Base-by-base conservation (phyloP, 352 stramenopile genomes). In the Phytophthora cactorum region DNA sequence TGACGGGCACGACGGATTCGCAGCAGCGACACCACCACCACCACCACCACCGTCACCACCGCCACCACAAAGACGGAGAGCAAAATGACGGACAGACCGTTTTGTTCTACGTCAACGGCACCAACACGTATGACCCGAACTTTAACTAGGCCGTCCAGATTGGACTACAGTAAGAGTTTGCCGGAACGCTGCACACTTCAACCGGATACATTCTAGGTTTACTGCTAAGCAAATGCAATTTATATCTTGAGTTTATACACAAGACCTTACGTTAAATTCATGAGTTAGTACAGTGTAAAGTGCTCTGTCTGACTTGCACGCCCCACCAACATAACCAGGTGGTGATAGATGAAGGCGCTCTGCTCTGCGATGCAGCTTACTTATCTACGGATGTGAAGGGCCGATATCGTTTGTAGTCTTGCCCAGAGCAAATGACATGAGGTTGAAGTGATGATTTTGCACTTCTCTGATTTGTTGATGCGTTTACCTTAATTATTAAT, bases 41-140 rank as follows among this genome's bases (percentile, higher is more conserved):
- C n/a, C 61, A 41, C 28, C 59, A 58, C 41, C 54, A 46, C 43
- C 50, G 53, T 12, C 61, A 41, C 28, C 59, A 58, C 41, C 54
- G 38, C 43, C 43, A 49, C 43, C 43, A 22, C 43, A 49, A 49
- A 12, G 17, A 28, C 11, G 32, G 31, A 41, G 36, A 31, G 4
- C 29, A 63, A 8, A 29, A 49, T 5, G 32, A 61, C 10, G 38
- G 29, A 15, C 56, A 71, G 44, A 66, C 51, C 12, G 22, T 70
- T 3, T 38, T 54, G 47, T 70, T 70, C 54, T 70, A 70, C 43
- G 59, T 44, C n/a, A 67, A 67, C 44, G 59, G 50, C 50, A 67
- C 60, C 41, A 74, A 69, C 53, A 73, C 66, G 22, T 69, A 68
- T 45, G 46, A 67, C 45, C 56, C 56, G 27, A 60, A 53, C 15